A percentile compares a stretch with the other conserved stretches of the same genome.
phyloP scores from a whole-genome alignment of 306 rosid genomes.

The Mimosa bimucronata region DNA sequence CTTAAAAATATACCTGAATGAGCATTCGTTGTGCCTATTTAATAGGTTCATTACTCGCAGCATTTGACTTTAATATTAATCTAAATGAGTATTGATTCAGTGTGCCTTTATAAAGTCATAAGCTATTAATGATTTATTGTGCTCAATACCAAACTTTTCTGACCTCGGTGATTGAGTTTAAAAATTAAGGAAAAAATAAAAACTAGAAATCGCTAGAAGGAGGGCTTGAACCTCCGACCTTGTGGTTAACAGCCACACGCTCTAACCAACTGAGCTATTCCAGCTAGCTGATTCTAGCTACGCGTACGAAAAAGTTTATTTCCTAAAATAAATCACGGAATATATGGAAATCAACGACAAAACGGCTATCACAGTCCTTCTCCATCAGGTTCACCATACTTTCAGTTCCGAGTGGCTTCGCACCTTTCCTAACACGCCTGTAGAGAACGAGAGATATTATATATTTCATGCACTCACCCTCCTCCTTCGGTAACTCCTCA shows the following conservation, averaged over 20 bases:
- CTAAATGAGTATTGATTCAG: neutral
- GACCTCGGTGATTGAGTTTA: neutral
- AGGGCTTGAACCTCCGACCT: slow-evolving; percentile 31
- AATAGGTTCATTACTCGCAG: neutral
- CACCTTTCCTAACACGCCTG: neutral
- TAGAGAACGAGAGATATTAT: neutral
- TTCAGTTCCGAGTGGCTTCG: slow-evolving; percentile 16
- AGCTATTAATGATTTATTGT: neutral
- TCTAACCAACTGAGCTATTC: slow-evolving; percentile 30
- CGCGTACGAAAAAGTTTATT: too few species aligned
- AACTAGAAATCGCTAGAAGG: slow-evolving; percentile 5
- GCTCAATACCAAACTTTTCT: neutral
- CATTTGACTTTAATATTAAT: neutral
- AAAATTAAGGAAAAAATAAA: neutral
- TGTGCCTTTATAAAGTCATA: neutral
- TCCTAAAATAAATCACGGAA: too few species aligned
- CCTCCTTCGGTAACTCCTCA: neutral
- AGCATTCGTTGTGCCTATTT: neutral
- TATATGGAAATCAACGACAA: neutral
- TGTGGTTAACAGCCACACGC: slow-evolving; percentile 31
- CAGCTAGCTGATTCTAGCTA: accelerated
- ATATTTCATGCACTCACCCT: slow-evolving; percentile 11
- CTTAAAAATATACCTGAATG: too few species aligned
- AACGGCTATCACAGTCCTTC: slow-evolving; percentile 13
- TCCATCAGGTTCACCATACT: slow-evolving; percentile 5